Percentiles rank a stretch among this genome's conserved stretches.
Conservation (phyloP, 1,139 yeast species). For the Hemisphaericaspora lyxosophila region DNA sequence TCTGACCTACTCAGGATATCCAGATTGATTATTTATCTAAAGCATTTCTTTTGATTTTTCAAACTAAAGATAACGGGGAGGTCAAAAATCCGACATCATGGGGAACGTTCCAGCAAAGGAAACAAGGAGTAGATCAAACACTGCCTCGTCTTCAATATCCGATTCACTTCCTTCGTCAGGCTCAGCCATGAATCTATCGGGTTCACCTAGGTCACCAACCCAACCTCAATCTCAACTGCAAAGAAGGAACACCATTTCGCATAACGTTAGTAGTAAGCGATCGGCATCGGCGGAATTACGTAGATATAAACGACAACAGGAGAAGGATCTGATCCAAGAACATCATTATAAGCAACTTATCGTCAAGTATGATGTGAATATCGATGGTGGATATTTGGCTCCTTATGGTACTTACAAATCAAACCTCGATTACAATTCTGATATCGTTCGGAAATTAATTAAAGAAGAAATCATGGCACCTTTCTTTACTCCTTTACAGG, state of each 20-base stretch:
- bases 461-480: conserved; percentile 71
- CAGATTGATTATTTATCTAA: no score
- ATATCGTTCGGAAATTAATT: conserved; percentile 67
- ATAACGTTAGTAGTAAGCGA: conserved; percentile 9
- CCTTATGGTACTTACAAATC: conserved; percentile 85
- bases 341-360: conserved; percentile 56
- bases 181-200: conserved; percentile 7
- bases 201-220: conserved; percentile 6
- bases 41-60: no score
- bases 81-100: conserved; percentile 32
- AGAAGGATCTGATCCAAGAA: conserved; percentile 52
- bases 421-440: conserved; percentile 72
- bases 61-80: no score
- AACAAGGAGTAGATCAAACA: conserved; percentile 32
- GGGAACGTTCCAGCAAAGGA: conserved; percentile 64
- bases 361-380: conserved; percentile 58
- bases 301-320: conserved; percentile 39
- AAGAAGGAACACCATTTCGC: conserved; percentile 12
- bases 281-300: conserved; percentile 23
- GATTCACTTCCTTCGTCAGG: conserved; percentile 12
- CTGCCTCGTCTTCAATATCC: conserved; percentile 14
- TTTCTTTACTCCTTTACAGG: conserved; percentile 86
- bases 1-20: no score
- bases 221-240: conserved; percentile 10
- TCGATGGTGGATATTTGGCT: conserved; percentile 80